phyloP scores from a whole-genome alignment of 176 grass and related monocot species.

The Zea mays region DNA sequence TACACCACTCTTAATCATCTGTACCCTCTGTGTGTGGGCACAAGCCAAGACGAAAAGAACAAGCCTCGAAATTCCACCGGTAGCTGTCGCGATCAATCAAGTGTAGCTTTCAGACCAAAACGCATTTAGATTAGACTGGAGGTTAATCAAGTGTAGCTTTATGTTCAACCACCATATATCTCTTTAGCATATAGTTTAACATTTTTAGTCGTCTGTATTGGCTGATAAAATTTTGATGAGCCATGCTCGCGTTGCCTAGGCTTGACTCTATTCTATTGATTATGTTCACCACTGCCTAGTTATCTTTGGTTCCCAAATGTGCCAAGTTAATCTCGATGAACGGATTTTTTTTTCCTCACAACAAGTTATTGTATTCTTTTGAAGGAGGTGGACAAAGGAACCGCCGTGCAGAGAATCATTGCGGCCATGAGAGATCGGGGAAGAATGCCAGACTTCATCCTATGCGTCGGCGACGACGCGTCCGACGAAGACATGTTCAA shows the following conservation, averaged over 20 bases:
- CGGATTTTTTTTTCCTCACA: neutral
- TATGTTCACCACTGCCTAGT: neutral
- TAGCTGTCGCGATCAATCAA: conserved; percentile 47
- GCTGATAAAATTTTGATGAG: too few species aligned
- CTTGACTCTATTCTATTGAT: conserved; percentile 8
- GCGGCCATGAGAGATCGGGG: neutral
- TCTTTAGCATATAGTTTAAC: conserved; percentile 32
- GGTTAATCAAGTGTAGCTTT: conserved; percentile 11
- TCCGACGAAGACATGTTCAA: conserved; percentile 60
- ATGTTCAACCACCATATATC: conserved; percentile 44
- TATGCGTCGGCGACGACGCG: conserved; percentile 48
- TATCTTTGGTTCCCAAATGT: neutral
- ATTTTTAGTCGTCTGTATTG: neutral
- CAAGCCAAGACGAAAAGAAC: neutral
- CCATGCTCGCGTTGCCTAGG: neutral
- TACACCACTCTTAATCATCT: neutral
- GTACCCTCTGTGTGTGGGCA: neutral
- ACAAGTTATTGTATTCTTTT: neutral
- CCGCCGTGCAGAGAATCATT: conserved; percentile 31
- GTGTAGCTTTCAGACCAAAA: neutral
- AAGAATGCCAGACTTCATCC: conserved; percentile 34
- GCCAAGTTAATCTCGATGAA: neutral
- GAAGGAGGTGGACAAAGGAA: conserved; percentile 50
- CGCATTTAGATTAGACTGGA: conserved; percentile 37
- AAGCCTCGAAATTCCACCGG: neutral